Conservation (phyloP, 2,329 filamentous ascomycete species). For the Cladorrhinum sp. region DNA sequence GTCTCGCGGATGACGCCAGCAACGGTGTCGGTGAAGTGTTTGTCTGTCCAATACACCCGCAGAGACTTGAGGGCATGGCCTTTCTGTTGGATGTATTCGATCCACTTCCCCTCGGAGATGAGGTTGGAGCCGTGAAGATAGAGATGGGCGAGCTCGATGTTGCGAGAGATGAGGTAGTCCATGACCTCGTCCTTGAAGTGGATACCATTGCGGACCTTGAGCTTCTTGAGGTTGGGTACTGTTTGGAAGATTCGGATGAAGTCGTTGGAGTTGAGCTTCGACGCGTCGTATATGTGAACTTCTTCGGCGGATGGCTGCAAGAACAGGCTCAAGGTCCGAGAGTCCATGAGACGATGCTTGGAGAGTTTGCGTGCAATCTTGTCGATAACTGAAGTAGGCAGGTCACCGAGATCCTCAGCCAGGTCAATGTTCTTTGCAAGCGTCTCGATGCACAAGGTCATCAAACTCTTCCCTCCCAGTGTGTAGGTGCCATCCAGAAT, state of each 20-base stretch:
- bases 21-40: constrained; percentile 71
- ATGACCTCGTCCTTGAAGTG: constrained; percentile 86
- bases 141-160: constrained; percentile 65
- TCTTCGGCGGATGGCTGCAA: constrained; percentile 49
- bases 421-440: constrained; percentile 60
- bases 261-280: constrained; percentile 69
- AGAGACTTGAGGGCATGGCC: constrained; percentile 64
- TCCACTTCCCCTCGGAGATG: constrained; percentile 73
- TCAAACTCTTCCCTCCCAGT: constrained; percentile 65
- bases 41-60: constrained; percentile 81
- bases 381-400: constrained; percentile 55
- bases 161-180: constrained; percentile 73
- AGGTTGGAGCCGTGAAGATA: constrained; percentile 84
- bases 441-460: constrained; percentile 61
- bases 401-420: constrained; percentile 59
- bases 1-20: constrained; percentile 58
- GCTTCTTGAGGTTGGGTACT: constrained; percentile 63
- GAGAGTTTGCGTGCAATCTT: constrained; percentile 58
- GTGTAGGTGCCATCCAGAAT: constrained; percentile 71
- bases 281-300: constrained; percentile 56
- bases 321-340: constrained; percentile 56
- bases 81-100: constrained; percentile 61
- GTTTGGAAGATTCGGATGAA: constrained; percentile 77
- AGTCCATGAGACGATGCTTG: constrained; percentile 55
- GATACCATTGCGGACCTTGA: constrained; percentile 80